phyloP scores from a whole-genome alignment of 192 early-diverging fungal genomes.

The Coemansia sp. region DNA sequence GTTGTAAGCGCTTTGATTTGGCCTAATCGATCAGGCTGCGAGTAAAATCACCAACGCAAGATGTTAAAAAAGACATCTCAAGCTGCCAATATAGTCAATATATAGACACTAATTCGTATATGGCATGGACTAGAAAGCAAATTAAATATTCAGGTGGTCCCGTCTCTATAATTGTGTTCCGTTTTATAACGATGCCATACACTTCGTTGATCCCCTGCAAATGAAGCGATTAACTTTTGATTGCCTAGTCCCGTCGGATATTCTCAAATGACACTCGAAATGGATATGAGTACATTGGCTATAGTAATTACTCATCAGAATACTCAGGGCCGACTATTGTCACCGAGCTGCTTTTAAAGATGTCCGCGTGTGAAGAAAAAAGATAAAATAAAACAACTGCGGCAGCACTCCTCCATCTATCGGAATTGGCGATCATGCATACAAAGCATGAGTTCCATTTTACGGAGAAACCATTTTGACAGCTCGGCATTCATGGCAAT shows the following conservation, averaged over 20 bases:
- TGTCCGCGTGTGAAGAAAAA: constrained; percentile 4
- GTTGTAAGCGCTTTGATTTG: neutral
- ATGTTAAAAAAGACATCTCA: neutral
- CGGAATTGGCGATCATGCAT: neutral
- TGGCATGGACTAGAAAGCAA: neutral
- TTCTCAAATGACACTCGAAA: too few relatives aligned
- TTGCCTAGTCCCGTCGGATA: too few relatives aligned
- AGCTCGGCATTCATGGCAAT: neutral
- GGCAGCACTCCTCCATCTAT: neutral
- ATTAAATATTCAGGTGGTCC: neutral
- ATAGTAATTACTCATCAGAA: neutral
- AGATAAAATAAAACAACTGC: neutral
- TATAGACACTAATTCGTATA: neutral
- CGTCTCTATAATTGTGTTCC: too few relatives aligned
- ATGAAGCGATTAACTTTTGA: too few relatives aligned
- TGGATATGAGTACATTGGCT: too few relatives aligned
- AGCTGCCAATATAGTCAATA: neutral
- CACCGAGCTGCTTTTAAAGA: neutral
- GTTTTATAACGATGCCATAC: too few relatives aligned
- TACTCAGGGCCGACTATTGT: neutral
- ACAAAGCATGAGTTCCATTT: neutral
- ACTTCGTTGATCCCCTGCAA: too few relatives aligned
- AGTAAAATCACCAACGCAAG: neutral
- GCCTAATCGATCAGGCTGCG: neutral
- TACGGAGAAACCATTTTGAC: neutral